phyloP scores from a whole-genome alignment of 2,329 filamentous ascomycete genomes.

The Ustulina deusta region DNA sequence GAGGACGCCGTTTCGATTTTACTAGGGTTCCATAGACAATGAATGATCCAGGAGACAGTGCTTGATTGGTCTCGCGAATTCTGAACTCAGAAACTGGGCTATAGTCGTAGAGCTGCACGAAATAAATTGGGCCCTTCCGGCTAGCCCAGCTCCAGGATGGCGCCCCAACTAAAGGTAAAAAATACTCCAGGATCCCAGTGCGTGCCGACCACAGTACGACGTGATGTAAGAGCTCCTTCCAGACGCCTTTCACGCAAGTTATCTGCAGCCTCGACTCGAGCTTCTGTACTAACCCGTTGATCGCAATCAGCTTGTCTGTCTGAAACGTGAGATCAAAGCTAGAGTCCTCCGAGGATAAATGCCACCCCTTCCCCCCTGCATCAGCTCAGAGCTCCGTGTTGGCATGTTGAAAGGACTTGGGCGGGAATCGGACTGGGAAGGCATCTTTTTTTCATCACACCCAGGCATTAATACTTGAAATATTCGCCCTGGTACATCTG shows the following conservation, averaged over 20 bases:
- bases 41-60: background rate
- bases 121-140: constrained; percentile 18
- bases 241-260: constrained; percentile 21
- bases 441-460: constrained; percentile 21
- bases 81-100: background rate
- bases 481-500: constrained; percentile 29
- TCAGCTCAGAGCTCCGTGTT: background rate
- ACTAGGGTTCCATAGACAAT: background rate
- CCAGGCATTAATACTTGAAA: constrained; percentile 14
- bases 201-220: constrained; percentile 24
- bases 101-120: constrained; percentile 20
- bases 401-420: background rate
- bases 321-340: constrained; percentile 24
- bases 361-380: constrained; percentile 12
- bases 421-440: constrained; percentile 13
- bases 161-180: constrained; percentile 5
- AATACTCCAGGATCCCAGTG: constrained; percentile 18
- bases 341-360: constrained; percentile 25
- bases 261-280: background rate
- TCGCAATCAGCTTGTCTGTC: constrained; percentile 24
- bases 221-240: constrained; percentile 11
- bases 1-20: background rate
- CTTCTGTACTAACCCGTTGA: constrained; percentile 18
- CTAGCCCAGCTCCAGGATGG: constrained; percentile 30
- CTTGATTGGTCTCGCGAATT: background rate